Percentiles rank a stretch among this genome's conserved stretches.
Conservation (phyloP, 2,329 filamentous ascomycete species). For the Chaetomium sp. region DNA sequence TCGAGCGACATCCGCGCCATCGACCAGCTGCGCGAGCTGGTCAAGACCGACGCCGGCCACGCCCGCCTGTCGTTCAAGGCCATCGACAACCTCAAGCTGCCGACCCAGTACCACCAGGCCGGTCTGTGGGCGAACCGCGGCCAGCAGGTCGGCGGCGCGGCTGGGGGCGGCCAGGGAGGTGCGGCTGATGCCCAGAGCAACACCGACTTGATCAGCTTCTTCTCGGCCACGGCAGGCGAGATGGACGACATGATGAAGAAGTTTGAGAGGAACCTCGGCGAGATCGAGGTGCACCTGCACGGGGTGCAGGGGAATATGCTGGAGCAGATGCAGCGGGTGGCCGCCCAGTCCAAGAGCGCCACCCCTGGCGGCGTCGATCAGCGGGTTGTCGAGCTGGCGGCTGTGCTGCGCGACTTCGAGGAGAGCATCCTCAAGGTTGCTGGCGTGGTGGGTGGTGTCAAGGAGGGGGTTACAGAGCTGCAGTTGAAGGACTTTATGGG, state of each 20-base stretch:
- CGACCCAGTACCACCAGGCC: constrained; percentile 53
- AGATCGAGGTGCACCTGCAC: constrained; percentile 67
- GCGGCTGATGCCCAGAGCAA: constrained; percentile 53
- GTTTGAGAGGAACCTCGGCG: constrained; percentile 61
- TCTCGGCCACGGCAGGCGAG: constrained; percentile 63
- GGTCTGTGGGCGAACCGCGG: constrained; percentile 46
- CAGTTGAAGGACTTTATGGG: constrained; percentile 53
- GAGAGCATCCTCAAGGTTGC: constrained; percentile 65
- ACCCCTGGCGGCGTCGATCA: constrained; percentile 47
- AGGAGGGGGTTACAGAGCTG: constrained; percentile 63
- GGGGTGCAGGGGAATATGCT: constrained; percentile 63
- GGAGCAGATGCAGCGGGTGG: constrained; percentile 59
- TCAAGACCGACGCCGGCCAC: constrained; percentile 47
- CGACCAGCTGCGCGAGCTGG: constrained; percentile 45
- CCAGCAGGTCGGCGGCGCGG: constrained; percentile 45
- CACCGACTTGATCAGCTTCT: constrained; percentile 64
- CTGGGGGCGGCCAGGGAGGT: constrained; percentile 40
- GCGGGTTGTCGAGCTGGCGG: constrained; percentile 55
- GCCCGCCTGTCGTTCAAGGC: constrained; percentile 50
- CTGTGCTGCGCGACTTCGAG: constrained; percentile 66
- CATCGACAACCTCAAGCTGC: constrained; percentile 51
- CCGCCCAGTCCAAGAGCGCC: constrained; percentile 39
- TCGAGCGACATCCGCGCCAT: constrained; percentile 47
- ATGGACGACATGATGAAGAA: constrained; percentile 59
- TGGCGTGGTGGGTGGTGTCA: constrained; percentile 58